Percentiles rank a stretch among this genome's conserved stretches.
phyloP scores from a whole-genome alignment of 192 early-diverging fungal genomes.

The Coemansia sp. region DNA sequence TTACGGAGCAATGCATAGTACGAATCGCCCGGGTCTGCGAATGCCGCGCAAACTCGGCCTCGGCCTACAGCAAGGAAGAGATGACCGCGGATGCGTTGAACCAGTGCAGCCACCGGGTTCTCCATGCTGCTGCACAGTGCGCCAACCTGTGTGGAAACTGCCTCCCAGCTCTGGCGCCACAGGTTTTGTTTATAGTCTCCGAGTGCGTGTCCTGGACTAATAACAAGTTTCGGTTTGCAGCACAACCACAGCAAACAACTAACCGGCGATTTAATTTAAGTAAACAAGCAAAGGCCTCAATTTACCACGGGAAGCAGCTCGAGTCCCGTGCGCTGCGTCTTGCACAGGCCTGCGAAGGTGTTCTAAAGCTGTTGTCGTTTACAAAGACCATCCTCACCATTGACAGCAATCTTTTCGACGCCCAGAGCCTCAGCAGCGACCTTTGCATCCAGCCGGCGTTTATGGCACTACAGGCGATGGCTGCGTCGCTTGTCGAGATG shows the following conservation, averaged over 20 bases:
- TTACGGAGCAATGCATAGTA: conserved; percentile 29
- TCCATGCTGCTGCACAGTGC: conserved; percentile 30
- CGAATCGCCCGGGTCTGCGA: conserved; percentile 31
- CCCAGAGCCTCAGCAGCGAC: conserved; percentile 2
- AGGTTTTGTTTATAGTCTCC: conserved; percentile 36
- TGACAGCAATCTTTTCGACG: conserved; percentile 10
- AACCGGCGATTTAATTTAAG: not conserved
- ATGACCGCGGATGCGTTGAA: conserved; percentile 25
- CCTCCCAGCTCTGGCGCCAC: conserved; percentile 23
- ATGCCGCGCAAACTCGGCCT: conserved; percentile 37
- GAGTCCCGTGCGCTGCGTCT: conserved; percentile 41
- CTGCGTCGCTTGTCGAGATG: conserved; percentile 41
- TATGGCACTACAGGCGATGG: conserved; percentile 25
- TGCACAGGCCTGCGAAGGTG: conserved; percentile 29
- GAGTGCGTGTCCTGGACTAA: conserved; percentile 34
- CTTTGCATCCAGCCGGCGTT: not conserved
- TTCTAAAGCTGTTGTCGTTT: conserved; percentile 35
- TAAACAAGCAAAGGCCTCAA: not conserved
- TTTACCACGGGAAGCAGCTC: conserved; percentile 27
- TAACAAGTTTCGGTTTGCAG: conserved; percentile 17
- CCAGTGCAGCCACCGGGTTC: conserved; percentile 28
- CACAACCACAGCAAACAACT: not conserved
- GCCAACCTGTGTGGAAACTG: conserved; percentile 30
- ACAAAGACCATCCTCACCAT: conserved; percentile 16
- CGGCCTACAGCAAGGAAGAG: conserved; percentile 33